These are phyloP conservation scores for Kodamaea restingae DNA, from an alignment of 805 yeast species.

Conservation along the genomic window DNA sequence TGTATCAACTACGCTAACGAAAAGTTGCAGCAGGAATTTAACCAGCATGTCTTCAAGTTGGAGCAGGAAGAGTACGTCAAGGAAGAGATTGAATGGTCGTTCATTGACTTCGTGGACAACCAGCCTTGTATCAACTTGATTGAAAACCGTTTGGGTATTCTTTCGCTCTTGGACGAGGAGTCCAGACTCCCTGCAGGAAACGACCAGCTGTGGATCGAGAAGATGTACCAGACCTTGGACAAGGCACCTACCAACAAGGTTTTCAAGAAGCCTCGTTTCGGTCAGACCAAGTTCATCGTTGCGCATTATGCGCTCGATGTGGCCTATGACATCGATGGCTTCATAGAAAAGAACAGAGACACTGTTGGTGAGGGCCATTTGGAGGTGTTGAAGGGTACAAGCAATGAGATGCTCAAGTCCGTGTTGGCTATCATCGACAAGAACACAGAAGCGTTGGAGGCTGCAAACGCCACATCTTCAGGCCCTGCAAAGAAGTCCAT, in stretches of 20 bases:
- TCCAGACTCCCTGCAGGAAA: slow-evolving; percentile 90
- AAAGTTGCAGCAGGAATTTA: slow-evolving; percentile 94
- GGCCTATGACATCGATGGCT: slow-evolving; percentile 86
- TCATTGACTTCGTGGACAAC: slow-evolving; percentile 92
- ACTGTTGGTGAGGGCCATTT: slow-evolving; percentile 95
- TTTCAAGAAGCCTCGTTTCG: slow-evolving; percentile 91
- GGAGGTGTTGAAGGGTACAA: slow-evolving; percentile 71
- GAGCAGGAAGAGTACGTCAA: slow-evolving; percentile 93
- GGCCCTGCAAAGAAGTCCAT: slow-evolving; percentile 26
- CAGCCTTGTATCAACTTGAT: slow-evolving; percentile 94
- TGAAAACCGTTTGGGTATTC: slow-evolving; percentile 83
- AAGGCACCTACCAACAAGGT: slow-evolving; percentile 71
- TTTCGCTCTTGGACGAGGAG: slow-evolving; percentile 90
- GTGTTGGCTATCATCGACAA: slow-evolving; percentile 64
- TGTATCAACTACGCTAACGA: slow-evolving; percentile 97
- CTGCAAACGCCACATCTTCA: slow-evolving; percentile 19
- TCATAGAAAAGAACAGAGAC: slow-evolving; percentile 94
- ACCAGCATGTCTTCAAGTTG: slow-evolving; percentile 93
- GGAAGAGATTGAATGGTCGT: slow-evolving; percentile 94
- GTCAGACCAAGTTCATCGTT: slow-evolving; percentile 85
- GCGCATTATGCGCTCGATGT: slow-evolving; percentile 95
- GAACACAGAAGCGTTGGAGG: slow-evolving; percentile 47
- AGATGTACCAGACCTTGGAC: slow-evolving; percentile 80
- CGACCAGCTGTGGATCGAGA: slow-evolving; percentile 88
- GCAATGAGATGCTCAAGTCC: slow-evolving; percentile 60